Conservation (phyloP, 352 stramenopile genomes). For the Globisporangium megalacanthum region DNA sequence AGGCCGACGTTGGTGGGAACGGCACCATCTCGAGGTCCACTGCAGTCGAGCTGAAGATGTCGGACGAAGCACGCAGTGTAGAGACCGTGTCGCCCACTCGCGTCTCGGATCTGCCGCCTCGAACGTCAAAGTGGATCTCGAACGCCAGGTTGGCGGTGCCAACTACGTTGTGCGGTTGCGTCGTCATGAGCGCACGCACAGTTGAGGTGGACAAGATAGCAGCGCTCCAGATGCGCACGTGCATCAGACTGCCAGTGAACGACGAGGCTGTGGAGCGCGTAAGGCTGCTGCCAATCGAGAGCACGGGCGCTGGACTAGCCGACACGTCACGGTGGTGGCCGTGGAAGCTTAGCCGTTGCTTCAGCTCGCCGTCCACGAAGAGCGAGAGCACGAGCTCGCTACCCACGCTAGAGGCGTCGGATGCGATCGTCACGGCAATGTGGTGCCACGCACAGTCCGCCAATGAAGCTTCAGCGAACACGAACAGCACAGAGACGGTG, state of each 20-base stretch:
- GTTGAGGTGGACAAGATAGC: background rate
- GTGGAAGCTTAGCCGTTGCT: conserved; percentile 16
- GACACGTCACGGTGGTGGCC: background rate
- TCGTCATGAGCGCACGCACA: background rate
- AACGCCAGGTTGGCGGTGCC: background rate
- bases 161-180: background rate
- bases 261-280: conserved; percentile 11
- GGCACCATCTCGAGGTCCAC: conserved; percentile 3
- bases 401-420: conserved; percentile 14
- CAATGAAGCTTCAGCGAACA: conserved; percentile 16
- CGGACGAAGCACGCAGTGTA: background rate
- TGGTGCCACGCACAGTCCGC: conserved; percentile 20
- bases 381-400: conserved; percentile 16
- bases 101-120: background rate
- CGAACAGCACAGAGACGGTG: conserved; percentile 20
- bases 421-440: conserved; percentile 11
- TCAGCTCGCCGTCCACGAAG: conserved; percentile 20
- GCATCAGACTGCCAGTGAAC: conserved; percentile 6
- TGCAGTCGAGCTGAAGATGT: background rate
- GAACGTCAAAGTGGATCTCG: conserved; percentile 5
- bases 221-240: conserved; percentile 3
- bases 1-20: conserved; percentile 2
- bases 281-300: conserved; percentile 26
- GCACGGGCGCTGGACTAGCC: conserved; percentile 5
- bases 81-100: background rate